Percentiles rank a stretch among this genome's conserved stretches.
These are phyloP conservation scores for Cyclotella choctawhatcheeana DNA, from an alignment of 108 stramenopile genomes.

Conservation along the genomic window DNA sequence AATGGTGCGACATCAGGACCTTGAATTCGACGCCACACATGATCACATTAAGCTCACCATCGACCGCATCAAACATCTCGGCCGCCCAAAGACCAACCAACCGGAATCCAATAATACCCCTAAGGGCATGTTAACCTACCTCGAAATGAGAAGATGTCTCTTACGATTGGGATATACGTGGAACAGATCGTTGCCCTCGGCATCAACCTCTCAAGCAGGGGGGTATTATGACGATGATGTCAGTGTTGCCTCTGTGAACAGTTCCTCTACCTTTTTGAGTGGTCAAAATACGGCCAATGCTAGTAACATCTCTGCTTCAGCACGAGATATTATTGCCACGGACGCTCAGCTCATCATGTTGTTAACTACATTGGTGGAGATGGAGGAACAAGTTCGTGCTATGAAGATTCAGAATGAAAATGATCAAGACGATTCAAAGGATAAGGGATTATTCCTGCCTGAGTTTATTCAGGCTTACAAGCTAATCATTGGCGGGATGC, in stretches of 20 bases:
- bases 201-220: not conserved
- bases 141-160: constrained; percentile 45
- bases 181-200: constrained; percentile 32
- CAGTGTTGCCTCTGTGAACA: constrained; percentile 25
- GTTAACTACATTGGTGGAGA: constrained; percentile 43
- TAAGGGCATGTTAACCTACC: constrained; percentile 43
- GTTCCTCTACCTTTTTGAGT: constrained; percentile 30
- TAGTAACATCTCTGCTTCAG: not conserved
- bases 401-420: constrained; percentile 12
- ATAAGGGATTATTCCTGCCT: constrained; percentile 32
- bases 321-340: constrained; percentile 44
- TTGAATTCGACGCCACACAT: constrained; percentile 43
- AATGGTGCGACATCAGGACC: constrained; percentile 50
- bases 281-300: constrained; percentile 5
- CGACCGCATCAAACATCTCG: constrained; percentile 28
- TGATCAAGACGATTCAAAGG: constrained; percentile 2
- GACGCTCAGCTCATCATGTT: constrained; percentile 51
- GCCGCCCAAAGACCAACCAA: constrained; percentile 8
- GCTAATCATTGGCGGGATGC: constrained; percentile 51
- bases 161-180: constrained; percentile 48
- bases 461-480: constrained; percentile 51
- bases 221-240: constrained; percentile 40
- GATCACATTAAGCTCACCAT: constrained; percentile 36
- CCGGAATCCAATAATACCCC: not conserved
- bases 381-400: constrained; percentile 33